phyloP scores from a whole-genome alignment of 495 filamentous ascomycete species.

The Tuber brumale region DNA sequence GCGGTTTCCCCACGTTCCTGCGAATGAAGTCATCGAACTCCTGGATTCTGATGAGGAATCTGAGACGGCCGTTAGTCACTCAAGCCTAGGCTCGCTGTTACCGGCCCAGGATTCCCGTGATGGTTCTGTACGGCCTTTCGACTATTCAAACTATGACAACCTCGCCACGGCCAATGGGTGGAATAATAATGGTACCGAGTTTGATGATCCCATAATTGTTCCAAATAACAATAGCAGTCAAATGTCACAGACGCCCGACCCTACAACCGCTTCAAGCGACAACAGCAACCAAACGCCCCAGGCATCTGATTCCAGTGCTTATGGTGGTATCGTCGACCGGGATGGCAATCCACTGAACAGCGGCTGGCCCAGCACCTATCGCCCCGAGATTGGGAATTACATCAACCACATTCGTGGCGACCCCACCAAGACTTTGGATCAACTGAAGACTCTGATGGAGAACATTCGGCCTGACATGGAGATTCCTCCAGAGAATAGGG shows the following conservation, averaged over 20 bases:
- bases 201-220: neutral
- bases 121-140: neutral
- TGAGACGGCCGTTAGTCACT: neutral
- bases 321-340: slow-evolving; percentile 4
- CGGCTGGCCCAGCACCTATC: slow-evolving; percentile 21
- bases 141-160: neutral
- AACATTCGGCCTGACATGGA: slow-evolving; percentile 72
- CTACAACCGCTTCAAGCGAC: neutral
- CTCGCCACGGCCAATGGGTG: neutral
- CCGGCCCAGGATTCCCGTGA: neutral
- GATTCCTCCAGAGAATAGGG: slow-evolving; percentile 56
- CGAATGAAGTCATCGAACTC: neutral
- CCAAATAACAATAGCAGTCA: neutral
- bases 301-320: neutral
- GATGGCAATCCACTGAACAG: slow-evolving; percentile 13
- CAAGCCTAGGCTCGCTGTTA: neutral
- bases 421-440: slow-evolving; percentile 54
- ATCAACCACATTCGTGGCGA: slow-evolving; percentile 49
- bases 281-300: neutral
- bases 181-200: neutral
- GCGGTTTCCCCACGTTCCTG: neutral
- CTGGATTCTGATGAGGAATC: slow-evolving; percentile 4
- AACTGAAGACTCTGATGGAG: slow-evolving; percentile 61
- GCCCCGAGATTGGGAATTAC: slow-evolving; percentile 38
- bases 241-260: neutral